A percentile compares a stretch with the other conserved stretches of the same genome.
phyloP scores from a whole-genome alignment of 2,329 filamentous ascomycete genomes.

The Didymella pomorum region DNA sequence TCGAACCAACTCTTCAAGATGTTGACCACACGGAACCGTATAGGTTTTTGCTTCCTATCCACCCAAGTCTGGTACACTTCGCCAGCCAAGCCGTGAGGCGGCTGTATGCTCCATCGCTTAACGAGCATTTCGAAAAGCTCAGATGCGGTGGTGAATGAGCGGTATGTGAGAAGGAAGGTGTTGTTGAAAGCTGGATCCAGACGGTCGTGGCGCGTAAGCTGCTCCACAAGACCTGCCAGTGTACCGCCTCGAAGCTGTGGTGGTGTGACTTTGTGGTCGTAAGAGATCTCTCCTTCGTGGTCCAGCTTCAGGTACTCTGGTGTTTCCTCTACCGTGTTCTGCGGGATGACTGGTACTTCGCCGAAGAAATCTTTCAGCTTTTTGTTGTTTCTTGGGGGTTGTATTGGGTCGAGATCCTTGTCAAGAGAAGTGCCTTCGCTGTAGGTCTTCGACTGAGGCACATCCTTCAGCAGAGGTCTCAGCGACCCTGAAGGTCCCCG shows the following conservation, averaged over 20 bases:
- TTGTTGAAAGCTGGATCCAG: constrained; percentile 96
- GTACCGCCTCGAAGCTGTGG: constrained; percentile 88
- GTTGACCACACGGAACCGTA: constrained; percentile 94
- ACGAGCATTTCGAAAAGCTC: constrained; percentile 94
- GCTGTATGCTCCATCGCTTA: constrained; percentile 89
- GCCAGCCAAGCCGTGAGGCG: constrained; percentile 78
- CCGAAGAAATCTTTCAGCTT: constrained; percentile 62
- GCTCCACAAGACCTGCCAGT: constrained; percentile 86
- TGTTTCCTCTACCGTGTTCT: constrained; percentile 71
- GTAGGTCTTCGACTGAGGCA: constrained; percentile 70
- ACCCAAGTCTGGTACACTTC: constrained; percentile 87
- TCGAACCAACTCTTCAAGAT: constrained; percentile 99
- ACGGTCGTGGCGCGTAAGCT: constrained; percentile 94
- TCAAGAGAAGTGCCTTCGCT: constrained; percentile 61
- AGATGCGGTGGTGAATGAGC: constrained; percentile 88
- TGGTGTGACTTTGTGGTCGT: constrained; percentile 80
- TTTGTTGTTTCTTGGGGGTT: constrained; percentile 53
- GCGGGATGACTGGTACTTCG: constrained; percentile 59
- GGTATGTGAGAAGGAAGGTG: constrained; percentile 95
- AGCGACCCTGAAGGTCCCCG: constrained; percentile 44
- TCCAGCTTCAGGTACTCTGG: constrained; percentile 88
- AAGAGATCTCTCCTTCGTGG: constrained; percentile 86
- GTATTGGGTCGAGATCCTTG: constrained; percentile 47
- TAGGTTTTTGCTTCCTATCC: constrained; percentile 93
- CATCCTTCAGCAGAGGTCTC: constrained; percentile 60